Evolutionary conservation across 2,329 filamentous ascomycete species (phyloP), one percentile per base, ranked within the genome.

Genomic region (Macrophomina pseudophaseolina): DNA sequence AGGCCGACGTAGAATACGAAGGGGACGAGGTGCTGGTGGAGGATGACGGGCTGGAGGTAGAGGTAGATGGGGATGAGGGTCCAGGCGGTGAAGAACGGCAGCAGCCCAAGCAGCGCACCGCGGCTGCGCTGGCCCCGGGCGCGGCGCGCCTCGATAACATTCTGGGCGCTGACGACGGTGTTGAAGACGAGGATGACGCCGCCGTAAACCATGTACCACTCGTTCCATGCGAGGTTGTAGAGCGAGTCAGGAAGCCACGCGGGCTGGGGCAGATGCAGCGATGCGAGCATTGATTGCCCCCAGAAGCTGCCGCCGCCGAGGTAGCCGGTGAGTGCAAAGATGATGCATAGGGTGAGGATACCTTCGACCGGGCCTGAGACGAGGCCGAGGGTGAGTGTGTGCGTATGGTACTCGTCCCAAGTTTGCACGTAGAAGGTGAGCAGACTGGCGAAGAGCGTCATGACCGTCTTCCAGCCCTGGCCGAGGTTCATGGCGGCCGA

Each of bases 401-500:
- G 94, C 62, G 95, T 99, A 81, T 98, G 94, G 81, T 98, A 99
- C 79, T 98, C 95, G 76, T 99, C 95, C 95, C 95, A 99, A 40
- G 95, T 98, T 79, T 98, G 95, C 49, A 98, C 91, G 79, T 98
- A 98, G 80, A 99, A 99, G n/a, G 95, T 97, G 73, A 96, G 84
- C 67, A 94, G 88, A 40, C 91, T 90, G 72, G 90, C 92, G 80
- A 97, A 97, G 16, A 97, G 86, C 4, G 87, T 88, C 67, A 93
- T 82, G 12, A 97, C 89, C 0, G 94, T 97, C 80, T 89, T 89
- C 94, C 94, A 97, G 68, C 90, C 88, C 81, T 97, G 93, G 53
- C 94, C 94, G 76, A 98, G 87, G 76, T 97, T 97, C 85, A 97
- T 94, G 42, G 91, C 90, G 40, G 90, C 93, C 11, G 93, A 92